These are phyloP conservation scores for Pulveroboletus sp. DNA, from an alignment of 768 basidiomycete species.

Conservation along the genomic window DNA sequence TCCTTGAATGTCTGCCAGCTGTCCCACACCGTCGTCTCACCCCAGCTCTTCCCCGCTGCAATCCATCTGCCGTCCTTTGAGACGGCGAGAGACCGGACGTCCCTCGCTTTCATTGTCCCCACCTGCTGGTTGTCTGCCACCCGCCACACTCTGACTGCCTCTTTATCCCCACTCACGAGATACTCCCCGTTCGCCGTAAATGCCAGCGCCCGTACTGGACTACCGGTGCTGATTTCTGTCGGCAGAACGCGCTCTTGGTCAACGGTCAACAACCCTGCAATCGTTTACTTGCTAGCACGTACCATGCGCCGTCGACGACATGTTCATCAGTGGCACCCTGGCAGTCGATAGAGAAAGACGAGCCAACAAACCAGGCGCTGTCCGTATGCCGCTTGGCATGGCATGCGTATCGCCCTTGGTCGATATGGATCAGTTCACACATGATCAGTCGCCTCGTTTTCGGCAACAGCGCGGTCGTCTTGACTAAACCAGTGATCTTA, in stretches of 20 bases:
- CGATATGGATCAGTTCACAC: background rate
- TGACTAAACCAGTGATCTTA: slow-evolving; percentile 4
- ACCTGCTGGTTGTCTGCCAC: background rate
- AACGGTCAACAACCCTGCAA: background rate
- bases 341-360: background rate
- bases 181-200: slow-evolving; percentile 1
- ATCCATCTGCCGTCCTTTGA: slow-evolving; percentile 5
- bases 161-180: slow-evolving; percentile 12
- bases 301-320: slow-evolving; percentile 1
- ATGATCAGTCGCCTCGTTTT: slow-evolving; percentile 4
- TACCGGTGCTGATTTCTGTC: background rate
- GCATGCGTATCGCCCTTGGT: background rate
- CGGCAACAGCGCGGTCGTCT: background rate
- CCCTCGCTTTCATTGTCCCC: background rate
- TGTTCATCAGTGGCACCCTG: background rate
- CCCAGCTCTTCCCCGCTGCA: slow-evolving; percentile 9
- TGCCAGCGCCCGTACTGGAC: slow-evolving; percentile 4
- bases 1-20: background rate
- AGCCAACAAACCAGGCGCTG: background rate
- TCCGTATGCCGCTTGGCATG: background rate
- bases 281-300: background rate
- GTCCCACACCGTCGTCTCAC: slow-evolving; percentile 5
- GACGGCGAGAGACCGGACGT: slow-evolving; percentile 7
- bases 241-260: background rate
- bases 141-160: slow-evolving; percentile 6